Evolutionary conservation across 768 basidiomycete species (phyloP).

Genomic region (Mycena venus): DNA sequence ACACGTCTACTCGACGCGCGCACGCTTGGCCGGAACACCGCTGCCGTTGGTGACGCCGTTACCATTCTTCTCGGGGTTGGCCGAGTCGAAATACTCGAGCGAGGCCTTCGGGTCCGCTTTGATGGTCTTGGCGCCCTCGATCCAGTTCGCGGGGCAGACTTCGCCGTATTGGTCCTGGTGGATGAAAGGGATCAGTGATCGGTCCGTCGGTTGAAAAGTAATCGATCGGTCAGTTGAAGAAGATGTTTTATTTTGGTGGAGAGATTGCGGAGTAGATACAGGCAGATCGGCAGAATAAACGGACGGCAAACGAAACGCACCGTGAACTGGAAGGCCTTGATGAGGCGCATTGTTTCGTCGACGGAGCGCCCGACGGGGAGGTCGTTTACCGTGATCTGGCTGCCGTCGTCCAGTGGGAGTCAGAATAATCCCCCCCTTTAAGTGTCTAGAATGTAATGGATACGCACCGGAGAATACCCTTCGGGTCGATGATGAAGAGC

Average conservation of each 20-base stretch:
- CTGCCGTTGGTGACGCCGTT: conserved; percentile 24
- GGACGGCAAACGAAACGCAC: conserved; percentile 54
- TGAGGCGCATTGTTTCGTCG: conserved; percentile 90
- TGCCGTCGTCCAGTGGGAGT: no score
- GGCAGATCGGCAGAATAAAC: neutral
- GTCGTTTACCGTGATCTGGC: conserved; percentile 92
- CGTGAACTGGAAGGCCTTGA: conserved; percentile 94
- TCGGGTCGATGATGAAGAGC: conserved; percentile 88
- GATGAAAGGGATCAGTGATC: no score
- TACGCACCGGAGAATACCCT: conserved; percentile 76
- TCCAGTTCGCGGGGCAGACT: conserved; percentile 95
- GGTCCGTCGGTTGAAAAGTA: no score
- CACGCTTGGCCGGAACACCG: conserved; percentile 31
- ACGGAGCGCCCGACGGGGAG: conserved; percentile 96
- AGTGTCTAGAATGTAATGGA: neutral
- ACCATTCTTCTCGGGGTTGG: conserved; percentile 16
- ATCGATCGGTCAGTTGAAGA: no score
- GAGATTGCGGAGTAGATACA: neutral
- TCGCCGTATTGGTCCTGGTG: conserved; percentile 88
- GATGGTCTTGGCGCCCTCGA: conserved; percentile 84
- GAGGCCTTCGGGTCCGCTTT: conserved; percentile 82
- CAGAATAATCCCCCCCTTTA: no score
- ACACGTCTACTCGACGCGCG: conserved; percentile 41
- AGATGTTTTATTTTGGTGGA: no score
- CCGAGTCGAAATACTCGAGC: conserved; percentile 86